A percentile compares a stretch with the other conserved stretches of the same genome.
Conservation (phyloP, 2,329 filamentous ascomycete genomes). For the Alternaria panax region DNA sequence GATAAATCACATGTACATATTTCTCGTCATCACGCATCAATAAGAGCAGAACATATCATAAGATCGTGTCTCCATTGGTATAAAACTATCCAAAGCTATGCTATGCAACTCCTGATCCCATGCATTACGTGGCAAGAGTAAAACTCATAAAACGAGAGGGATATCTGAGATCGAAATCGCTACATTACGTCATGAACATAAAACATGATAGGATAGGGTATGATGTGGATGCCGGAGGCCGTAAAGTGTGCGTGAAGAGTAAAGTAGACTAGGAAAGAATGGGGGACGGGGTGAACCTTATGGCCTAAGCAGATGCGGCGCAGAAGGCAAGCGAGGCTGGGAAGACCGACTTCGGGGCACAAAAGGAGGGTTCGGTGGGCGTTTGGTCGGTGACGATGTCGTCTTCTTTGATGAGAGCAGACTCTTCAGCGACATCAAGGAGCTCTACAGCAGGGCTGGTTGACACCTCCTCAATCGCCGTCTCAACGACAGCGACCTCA, state of each 20-base stretch:
- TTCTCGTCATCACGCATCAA: neutral
- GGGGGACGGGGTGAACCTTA: too few relatives aligned
- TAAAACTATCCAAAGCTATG: neutral
- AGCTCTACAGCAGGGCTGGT: neutral
- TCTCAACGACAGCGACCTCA: neutral
- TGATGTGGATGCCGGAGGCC: neutral
- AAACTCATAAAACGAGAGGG: neutral
- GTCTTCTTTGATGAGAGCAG: neutral
- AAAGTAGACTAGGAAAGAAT: neutral
- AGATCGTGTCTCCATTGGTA: neutral
- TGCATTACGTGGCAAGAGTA: too few relatives aligned
- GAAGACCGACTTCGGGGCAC: conserved; percentile 4
- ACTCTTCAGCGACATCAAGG: neutral
- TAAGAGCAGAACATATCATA: neutral
- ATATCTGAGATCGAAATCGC: conserved; percentile 3
- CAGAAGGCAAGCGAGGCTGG: neutral
- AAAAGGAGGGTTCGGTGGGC: neutral
- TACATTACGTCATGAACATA: conserved; percentile 9
- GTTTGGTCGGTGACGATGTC: neutral
- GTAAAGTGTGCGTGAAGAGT: neutral
- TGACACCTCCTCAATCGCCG: neutral
- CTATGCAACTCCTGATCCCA: neutral
- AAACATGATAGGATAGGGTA: conserved; percentile 1
- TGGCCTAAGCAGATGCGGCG: neutral
- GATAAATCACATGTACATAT: neutral